Evolutionary conservation across 2,329 filamentous ascomycete species (phyloP), one percentile per base, ranked within the genome.

Genomic region (Sporothrix pallida): DNA sequence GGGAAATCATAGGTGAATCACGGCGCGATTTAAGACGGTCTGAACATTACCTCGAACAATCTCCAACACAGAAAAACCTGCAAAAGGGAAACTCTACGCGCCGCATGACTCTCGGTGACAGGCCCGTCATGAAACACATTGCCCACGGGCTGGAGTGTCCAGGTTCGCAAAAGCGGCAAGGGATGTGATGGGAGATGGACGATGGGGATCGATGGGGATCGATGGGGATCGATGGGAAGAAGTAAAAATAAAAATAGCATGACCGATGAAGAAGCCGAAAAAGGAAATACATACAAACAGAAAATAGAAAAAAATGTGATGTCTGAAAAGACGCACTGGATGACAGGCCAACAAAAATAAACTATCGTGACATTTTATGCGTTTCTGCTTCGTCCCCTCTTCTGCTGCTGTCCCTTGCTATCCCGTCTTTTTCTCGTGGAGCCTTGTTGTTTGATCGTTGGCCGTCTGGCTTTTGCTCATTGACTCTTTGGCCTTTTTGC

Each of bases 91-190:
- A 69, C 46, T 54, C 9, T 69, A 69, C 46, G 65, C 65, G 65
- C 65, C 65, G 65, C 65, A 69, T 69, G 65, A 69, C 65, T 69
- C 63, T 67, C 63, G 44, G 10, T 67, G 63, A 67, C 63, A 50
- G 44, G 63, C 44, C 31, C 20, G 63, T 50, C 20, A 31, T 67
- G 63, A 67, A 67, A 67, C 63, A 50, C 56, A 37, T 37, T 60
- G 60, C 12, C 42, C 60, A 23, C 4, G 17, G 20, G 37, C 13
- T 46, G 37, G 12, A 65, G 15, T 20, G 60, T 65, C n/a, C 17
- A 46, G 37, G 56, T 37, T 17, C 26, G 26, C 56, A 63, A 46
- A 67, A 67, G 62, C 42, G 62, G 20, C 62, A 67, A 48, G n/a
- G 62, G 42, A 37, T 5, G 56, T 17, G 56, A 31, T 26, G 23